Percentiles rank a stretch among this genome's conserved stretches.
phyloP scores from a whole-genome alignment of 306 rosid genomes.

The Cicer cuneatum region DNA sequence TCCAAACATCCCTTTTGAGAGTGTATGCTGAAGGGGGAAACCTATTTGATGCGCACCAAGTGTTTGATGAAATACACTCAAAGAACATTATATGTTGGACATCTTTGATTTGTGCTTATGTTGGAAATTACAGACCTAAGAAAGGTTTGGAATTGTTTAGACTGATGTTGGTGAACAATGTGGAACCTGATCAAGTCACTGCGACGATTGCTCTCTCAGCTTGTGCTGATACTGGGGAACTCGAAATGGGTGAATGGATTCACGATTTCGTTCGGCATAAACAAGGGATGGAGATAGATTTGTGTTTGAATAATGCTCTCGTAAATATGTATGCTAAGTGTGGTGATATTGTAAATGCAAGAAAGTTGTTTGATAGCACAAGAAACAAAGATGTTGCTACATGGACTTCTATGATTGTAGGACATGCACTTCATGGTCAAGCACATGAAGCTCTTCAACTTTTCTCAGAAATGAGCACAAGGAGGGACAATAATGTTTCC shows the following conservation, averaged over 20 bases:
- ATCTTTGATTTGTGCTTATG: slow-evolving; percentile 65
- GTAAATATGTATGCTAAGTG: slow-evolving; percentile 66
- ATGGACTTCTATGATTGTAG: slow-evolving; percentile 75
- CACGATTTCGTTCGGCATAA: slow-evolving; percentile 43
- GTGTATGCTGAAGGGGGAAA: slow-evolving; percentile 42
- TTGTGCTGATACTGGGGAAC: slow-evolving; percentile 62
- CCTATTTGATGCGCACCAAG: slow-evolving; percentile 44
- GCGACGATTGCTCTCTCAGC: slow-evolving; percentile 63
- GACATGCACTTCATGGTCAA: slow-evolving; percentile 71
- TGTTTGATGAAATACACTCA: slow-evolving; percentile 56
- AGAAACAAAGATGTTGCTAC: slow-evolving; percentile 60
- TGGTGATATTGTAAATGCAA: slow-evolving; percentile 54
- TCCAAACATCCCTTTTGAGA: slow-evolving; percentile 60
- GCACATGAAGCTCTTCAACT: slow-evolving; percentile 48
- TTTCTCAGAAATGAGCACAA: slow-evolving; percentile 41
- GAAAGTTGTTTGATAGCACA: slow-evolving; percentile 60
- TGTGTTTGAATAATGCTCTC: slow-evolving; percentile 61
- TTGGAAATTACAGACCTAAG: slow-evolving; percentile 53
- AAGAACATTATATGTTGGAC: slow-evolving; percentile 60
- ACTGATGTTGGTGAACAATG: slow-evolving; percentile 56
- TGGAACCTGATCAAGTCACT: slow-evolving; percentile 59
- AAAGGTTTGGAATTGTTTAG: slow-evolving; percentile 57
- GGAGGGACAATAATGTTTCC: slow-evolving; percentile 9
- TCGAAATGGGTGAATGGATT: slow-evolving; percentile 62
- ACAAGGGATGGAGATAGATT: slow-evolving; percentile 43